phyloP scores from a whole-genome alignment of 169 alveolate genomes.

The Plasmodium vinckei region DNA sequence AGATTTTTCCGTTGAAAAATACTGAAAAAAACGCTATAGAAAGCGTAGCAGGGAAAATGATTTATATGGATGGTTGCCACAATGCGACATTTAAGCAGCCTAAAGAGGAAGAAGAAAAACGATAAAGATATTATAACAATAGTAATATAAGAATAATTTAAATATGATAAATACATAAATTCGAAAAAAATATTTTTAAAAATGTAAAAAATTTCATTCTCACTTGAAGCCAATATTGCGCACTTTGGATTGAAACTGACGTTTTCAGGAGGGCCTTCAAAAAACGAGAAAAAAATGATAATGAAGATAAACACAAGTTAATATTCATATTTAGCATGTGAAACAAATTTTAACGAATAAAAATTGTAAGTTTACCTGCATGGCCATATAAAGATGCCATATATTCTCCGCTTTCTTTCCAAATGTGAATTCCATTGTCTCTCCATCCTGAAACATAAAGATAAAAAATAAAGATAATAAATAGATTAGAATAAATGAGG shows the following conservation, averaged over 20 bases:
- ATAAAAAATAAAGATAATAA: not conserved
- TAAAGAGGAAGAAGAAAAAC: not conserved
- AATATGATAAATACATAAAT: no score
- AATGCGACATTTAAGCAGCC: slow-evolving; percentile 65
- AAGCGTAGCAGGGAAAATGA: not conserved
- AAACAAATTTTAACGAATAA: not conserved
- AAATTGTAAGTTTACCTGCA: slow-evolving; percentile 31
- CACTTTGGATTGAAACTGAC: slow-evolving; percentile 68
- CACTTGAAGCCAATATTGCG: slow-evolving; percentile 57
- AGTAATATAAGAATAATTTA: no score
- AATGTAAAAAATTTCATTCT: not conserved
- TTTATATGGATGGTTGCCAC: slow-evolving; percentile 62
- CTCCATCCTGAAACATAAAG: slow-evolving; percentile 35
- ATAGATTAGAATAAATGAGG: not conserved
- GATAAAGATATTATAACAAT: not conserved
- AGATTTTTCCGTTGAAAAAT: not conserved
- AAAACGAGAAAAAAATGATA: not conserved
- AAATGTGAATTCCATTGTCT: slow-evolving; percentile 61
- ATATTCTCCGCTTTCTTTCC: slow-evolving; percentile 55
- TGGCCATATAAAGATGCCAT: slow-evolving; percentile 54
- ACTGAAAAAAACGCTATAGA: not conserved
- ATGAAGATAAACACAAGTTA: not conserved
- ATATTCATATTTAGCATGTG: not conserved
- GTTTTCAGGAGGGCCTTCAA: slow-evolving; percentile 60
- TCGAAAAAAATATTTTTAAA: not conserved